phyloP scores from a whole-genome alignment of 495 filamentous ascomycete genomes.

The Podospora pseudocomata region DNA sequence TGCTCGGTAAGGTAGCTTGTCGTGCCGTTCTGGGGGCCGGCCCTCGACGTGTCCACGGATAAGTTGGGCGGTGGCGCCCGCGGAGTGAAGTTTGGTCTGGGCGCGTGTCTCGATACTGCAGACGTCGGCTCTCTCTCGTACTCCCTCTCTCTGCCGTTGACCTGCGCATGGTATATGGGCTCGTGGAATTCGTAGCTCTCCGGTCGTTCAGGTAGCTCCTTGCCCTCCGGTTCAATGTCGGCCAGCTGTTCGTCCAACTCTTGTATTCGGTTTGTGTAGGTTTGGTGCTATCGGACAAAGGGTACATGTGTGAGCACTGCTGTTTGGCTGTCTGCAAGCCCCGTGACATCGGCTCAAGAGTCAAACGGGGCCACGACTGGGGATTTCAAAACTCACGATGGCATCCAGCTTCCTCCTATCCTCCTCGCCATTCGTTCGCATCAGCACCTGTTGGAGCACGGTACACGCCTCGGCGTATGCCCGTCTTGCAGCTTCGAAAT shows the following conservation, averaged over 20 bases:
- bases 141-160: background rate
- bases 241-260: slow-evolving; percentile 73
- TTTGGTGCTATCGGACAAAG: slow-evolving; percentile 59
- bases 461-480: slow-evolving; percentile 88
- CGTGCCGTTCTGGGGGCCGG: slow-evolving; percentile 20
- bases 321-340: background rate
- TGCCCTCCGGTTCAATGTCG: slow-evolving; percentile 55
- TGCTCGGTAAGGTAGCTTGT: slow-evolving; percentile 25
- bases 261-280: slow-evolving; percentile 81
- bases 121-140: slow-evolving; percentile 14
- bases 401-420: slow-evolving; percentile 81
- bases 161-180: slow-evolving; percentile 24
- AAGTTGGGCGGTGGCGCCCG: slow-evolving; percentile 15
- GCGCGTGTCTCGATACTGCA: slow-evolving; percentile 26
- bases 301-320: background rate
- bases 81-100: slow-evolving; percentile 13
- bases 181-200: slow-evolving; percentile 52
- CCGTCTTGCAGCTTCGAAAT: slow-evolving; percentile 86
- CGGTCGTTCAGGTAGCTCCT: slow-evolving; percentile 75
- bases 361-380: background rate
- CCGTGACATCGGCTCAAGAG: background rate
- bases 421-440: slow-evolving; percentile 73
- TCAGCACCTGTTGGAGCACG: slow-evolving; percentile 81
- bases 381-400: slow-evolving; percentile 64
- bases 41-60: slow-evolving; percentile 21